These are phyloP conservation scores for Penicillium psychrosexuale DNA, from an alignment of 2,329 filamentous ascomycete genomes.

Conservation along the genomic window DNA sequence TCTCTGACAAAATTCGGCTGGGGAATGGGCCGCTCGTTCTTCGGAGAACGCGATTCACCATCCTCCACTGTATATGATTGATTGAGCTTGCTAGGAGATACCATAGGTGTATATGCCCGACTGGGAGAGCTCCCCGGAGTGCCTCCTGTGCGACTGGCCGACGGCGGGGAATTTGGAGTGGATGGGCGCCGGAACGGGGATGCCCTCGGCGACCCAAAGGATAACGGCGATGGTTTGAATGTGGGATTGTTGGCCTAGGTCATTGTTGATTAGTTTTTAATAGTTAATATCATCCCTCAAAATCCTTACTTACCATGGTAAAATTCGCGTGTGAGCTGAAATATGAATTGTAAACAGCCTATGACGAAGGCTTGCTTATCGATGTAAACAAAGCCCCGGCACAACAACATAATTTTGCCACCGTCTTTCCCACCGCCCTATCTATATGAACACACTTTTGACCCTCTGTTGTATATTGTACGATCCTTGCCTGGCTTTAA, in stretches of 20 bases:
- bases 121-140: conserved; percentile 49
- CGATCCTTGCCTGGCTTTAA: not conserved
- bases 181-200: conserved; percentile 68
- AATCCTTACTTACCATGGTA: conserved; percentile 1
- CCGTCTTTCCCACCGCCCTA: conserved; percentile 1
- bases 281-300: not conserved
- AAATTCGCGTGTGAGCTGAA: not conserved
- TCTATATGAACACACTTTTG: not conserved
- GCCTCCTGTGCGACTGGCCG: conserved; percentile 41
- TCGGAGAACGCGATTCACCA: conserved; percentile 34
- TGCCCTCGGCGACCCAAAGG: conserved; percentile 66
- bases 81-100: conserved; percentile 48
- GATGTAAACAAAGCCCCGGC: conserved; percentile 15
- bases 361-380: conserved; percentile 8
- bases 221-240: conserved; percentile 69
- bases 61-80: conserved; percentile 46
- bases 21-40: conserved; percentile 28
- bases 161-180: conserved; percentile 60
- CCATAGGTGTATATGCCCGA: conserved; percentile 42
- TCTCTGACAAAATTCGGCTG: conserved; percentile 38
- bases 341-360: conserved; percentile 3
- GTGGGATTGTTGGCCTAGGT: conserved; percentile 52
- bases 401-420: conserved; percentile 1
- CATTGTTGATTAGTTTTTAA: not conserved
- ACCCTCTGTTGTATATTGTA: not conserved